Base-by-base conservation (phyloP, 1,284 basidiomycete species). In the Polyporus tsugae region DNA sequence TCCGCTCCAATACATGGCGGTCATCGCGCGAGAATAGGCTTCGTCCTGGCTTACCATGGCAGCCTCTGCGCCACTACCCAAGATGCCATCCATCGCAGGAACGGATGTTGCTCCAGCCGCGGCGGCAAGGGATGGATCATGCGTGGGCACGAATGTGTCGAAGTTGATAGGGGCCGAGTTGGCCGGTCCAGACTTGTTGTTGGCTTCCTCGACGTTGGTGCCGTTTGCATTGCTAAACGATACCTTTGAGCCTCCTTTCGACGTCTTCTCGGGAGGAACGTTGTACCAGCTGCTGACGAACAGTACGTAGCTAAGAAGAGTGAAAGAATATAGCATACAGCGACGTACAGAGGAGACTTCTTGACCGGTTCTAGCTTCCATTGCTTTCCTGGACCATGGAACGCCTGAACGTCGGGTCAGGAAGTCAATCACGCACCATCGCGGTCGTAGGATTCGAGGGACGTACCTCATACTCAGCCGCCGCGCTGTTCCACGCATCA, bases 1-100 rank as follows among this genome's bases (percentile, higher is more conserved):
- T 19, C 92, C 92, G 41, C 85, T 84, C 92, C 93, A 94, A 77
- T 94, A 94, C 87, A 91, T 93, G 19, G 92, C 91, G 29, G 84
- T 85, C 74, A 93, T 73, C 2, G 92, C 92, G 64, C 89, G 88
- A 44, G 84, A 82, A 77, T 94, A 94, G 1, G 91, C 91, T 74
- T 94, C 91, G 71, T 94, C 91, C 72, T 86, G 87, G 68, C 83
- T 85, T 38, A 88, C 85, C 74, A 81, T 81, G 15, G 78, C 72
- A 10, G 78, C 82, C 49, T 79, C 76, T 19, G 77, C 72, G 9
- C 77, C 73, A 19, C 79, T 79, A 15, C 80, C 70, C 52, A 66
- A 70, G 65, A 68, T 62, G 25, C 75, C 75, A 22, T 77, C 68
- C 41, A 74, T 66, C n/a, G 70, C 64, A 19, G 76, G 75, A 13